Percentiles rank a stretch among this genome's conserved stretches.
Evolutionary conservation across 2,329 filamentous ascomycete species (phyloP).

Genomic region (Tolypocladium pustulatum): DNA sequence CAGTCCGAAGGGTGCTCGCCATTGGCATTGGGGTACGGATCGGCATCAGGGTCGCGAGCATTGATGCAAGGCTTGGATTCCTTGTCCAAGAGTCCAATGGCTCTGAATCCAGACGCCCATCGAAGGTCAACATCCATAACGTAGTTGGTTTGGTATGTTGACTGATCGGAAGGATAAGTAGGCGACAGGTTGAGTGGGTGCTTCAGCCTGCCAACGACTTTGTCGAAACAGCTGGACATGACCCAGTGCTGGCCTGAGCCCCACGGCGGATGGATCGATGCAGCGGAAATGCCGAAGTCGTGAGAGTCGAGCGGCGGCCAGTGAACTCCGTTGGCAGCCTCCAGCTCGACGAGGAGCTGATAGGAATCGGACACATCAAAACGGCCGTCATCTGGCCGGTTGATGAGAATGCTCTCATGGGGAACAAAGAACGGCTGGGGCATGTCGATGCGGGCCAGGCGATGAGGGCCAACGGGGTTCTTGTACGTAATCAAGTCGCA

Average conservation of each 20-base stretch:
- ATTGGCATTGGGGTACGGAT: slow-evolving; percentile 12
- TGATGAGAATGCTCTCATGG: slow-evolving; percentile 38
- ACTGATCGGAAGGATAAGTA: slow-evolving; percentile 12
- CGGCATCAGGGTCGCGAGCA: slow-evolving; percentile 24
- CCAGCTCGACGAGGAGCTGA: slow-evolving; percentile 39
- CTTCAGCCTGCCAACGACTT: slow-evolving; percentile 31
- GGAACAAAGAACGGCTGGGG: slow-evolving; percentile 40
- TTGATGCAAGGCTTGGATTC: slow-evolving; percentile 34
- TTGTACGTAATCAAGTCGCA: slow-evolving; percentile 41
- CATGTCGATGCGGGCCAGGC: slow-evolving; percentile 36
- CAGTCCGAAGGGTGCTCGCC: slow-evolving; percentile 11
- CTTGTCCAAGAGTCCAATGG: slow-evolving; percentile 23
- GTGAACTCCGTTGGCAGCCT: slow-evolving; percentile 34
- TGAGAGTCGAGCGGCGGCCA: slow-evolving; percentile 42
- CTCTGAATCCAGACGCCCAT: slow-evolving; percentile 31
- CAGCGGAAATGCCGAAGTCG: slow-evolving; percentile 17
- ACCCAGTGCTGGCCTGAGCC: slow-evolving; percentile 22
- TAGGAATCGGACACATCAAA: slow-evolving; percentile 41
- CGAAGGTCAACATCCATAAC: slow-evolving; percentile 37
- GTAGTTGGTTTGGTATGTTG: slow-evolving; percentile 27
- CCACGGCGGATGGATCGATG: slow-evolving; percentile 8
- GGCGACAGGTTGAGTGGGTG: slow-evolving; percentile 20
- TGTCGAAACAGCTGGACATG: slow-evolving; percentile 28
- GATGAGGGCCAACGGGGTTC: slow-evolving; percentile 33
- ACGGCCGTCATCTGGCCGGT: slow-evolving; percentile 33